Percentiles rank a stretch among this genome's conserved stretches.
These are phyloP conservation scores for Coniochaeta sp. DNA, from an alignment of 2,329 filamentous ascomycete species.

Conservation along the genomic window DNA sequence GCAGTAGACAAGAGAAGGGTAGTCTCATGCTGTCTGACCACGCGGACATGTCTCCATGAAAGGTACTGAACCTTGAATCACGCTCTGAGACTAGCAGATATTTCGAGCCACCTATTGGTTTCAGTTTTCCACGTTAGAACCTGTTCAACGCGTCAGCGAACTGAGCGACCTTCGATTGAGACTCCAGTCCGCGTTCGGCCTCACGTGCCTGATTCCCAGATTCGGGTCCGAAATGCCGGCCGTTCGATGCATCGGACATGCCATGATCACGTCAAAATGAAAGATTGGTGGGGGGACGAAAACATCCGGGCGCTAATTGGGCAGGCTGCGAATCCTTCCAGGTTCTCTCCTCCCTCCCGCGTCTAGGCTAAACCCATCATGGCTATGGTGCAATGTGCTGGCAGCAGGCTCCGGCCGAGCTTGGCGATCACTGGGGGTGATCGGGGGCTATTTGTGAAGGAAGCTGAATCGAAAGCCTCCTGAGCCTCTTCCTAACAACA, in stretches of 20 bases:
- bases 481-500: not conserved
- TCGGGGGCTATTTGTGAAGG: too few relatives aligned
- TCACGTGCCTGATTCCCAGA: not conserved
- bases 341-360: not conserved
- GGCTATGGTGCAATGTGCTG: not conserved
- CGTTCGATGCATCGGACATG: not conserved
- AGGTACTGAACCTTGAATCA: too few relatives aligned
- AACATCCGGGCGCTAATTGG: not conserved
- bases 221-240: not conserved
- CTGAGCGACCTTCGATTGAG: too few relatives aligned
- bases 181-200: not conserved
- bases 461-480: too few relatives aligned
- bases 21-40: too few relatives aligned
- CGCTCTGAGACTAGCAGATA: too few relatives aligned
- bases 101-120: too few relatives aligned
- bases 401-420: not conserved
- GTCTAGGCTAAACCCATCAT: not conserved
- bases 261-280: not conserved
- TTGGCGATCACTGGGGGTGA: not conserved
- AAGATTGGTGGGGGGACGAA: too few relatives aligned
- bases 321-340: not conserved
- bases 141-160: too few relatives aligned
- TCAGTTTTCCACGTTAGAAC: too few relatives aligned
- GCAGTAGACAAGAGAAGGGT: not conserved
- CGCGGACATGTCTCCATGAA: too few relatives aligned